Percentiles rank a stretch among this genome's conserved stretches.
Conservation (phyloP, 768 basidiomycete genomes). For the Podaxis sp. region DNA sequence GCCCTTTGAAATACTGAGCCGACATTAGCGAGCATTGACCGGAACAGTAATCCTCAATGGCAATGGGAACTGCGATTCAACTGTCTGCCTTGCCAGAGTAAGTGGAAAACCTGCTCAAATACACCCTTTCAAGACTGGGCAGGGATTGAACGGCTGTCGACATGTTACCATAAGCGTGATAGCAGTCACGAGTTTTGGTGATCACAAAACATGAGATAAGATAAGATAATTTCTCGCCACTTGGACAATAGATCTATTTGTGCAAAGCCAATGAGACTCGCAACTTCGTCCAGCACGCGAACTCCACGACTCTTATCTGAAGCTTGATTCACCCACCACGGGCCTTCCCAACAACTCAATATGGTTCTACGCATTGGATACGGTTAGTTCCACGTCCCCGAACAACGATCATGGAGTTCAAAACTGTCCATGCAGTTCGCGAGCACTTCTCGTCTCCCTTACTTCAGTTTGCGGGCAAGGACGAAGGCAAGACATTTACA, state of each 20-base stretch:
- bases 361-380: conserved; percentile 45
- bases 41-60: too few species aligned
- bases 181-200: too few species aligned
- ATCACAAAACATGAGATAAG: background rate
- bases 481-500: conserved; percentile 68
- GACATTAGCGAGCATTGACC: too few species aligned
- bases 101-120: too few species aligned
- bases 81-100: too few species aligned
- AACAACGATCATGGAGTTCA: background rate
- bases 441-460: conserved; percentile 94
- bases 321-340: background rate
- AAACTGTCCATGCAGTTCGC: conserved; percentile 41
- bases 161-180: too few species aligned
- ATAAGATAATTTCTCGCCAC: background rate
- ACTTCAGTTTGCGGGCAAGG: conserved; percentile 73
- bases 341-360: too few species aligned
- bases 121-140: too few species aligned
- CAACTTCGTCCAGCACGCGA: background rate
- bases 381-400: conserved; percentile 26
- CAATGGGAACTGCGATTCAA: too few species aligned
- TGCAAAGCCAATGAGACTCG: background rate
- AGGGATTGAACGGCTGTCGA: too few species aligned
- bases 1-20: too few species aligned
- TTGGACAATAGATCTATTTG: background rate
- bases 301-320: background rate